Conservation (phyloP, 2,329 filamentous ascomycete genomes). For the Fusarium sp. region DNA sequence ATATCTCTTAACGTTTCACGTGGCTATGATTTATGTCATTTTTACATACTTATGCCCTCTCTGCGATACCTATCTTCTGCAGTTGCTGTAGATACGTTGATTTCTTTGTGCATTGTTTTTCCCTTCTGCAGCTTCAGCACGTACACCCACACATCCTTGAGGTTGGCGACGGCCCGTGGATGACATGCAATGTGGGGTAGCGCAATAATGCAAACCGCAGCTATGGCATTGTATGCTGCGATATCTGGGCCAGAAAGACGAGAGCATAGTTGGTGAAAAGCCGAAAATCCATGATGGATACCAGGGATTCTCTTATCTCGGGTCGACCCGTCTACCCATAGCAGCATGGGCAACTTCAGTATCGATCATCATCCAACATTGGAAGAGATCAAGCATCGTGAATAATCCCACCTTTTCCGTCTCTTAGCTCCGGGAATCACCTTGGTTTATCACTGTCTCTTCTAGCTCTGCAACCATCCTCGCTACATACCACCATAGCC, state of each 20-base stretch:
- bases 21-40: conserved; percentile 6
- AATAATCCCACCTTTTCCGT: background rate
- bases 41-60: conserved; percentile 4
- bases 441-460: conserved; percentile 1
- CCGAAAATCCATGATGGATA: conserved; percentile 9
- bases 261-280: conserved; percentile 5
- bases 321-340: conserved; percentile 30
- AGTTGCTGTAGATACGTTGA: conserved; percentile 10
- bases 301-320: conserved; percentile 16
- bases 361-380: conserved; percentile 2
- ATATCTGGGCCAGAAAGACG: conserved; percentile 1
- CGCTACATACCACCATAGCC: conserved; percentile 3
- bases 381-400: background rate
- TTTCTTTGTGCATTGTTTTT: background rate
- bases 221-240: conserved; percentile 3
- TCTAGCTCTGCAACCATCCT: conserved; percentile 8
- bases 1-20: conserved; percentile 18
- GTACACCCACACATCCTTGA: conserved; percentile 8
- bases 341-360: conserved; percentile 3
- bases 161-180: conserved; percentile 4
- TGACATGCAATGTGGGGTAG: conserved; percentile 2
- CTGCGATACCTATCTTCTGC: conserved; percentile 4
- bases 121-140: conserved; percentile 8
- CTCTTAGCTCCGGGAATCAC: background rate
- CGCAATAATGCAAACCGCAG: background rate